phyloP scores from a whole-genome alignment of 495 filamentous ascomycete species.

The Aspergillus steynii region DNA sequence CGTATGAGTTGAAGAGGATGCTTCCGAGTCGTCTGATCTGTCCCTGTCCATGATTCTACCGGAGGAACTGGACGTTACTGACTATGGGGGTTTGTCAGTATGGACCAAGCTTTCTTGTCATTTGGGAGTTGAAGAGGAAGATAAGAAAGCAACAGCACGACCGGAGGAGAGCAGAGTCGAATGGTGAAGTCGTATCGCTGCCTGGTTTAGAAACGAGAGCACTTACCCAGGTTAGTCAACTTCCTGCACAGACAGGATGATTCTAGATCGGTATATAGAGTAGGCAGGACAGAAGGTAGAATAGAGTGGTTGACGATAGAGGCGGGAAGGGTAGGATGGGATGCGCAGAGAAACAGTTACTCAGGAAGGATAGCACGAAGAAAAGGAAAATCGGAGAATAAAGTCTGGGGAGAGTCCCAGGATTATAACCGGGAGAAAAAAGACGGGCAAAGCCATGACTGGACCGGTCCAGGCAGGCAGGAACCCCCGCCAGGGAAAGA shows the following conservation, averaged over 20 bases:
- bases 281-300: neutral
- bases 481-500: constrained; percentile 14
- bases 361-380: constrained; percentile 13
- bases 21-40: constrained; percentile 34
- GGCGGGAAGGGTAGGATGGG: neutral
- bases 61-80: constrained; percentile 21
- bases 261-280: constrained; percentile 7
- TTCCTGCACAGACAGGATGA: neutral
- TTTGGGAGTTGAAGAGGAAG: neutral
- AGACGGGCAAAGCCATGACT: constrained; percentile 17
- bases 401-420: neutral
- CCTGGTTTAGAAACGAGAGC: neutral
- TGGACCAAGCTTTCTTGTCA: neutral
- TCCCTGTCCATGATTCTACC: constrained; percentile 28
- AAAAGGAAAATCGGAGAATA: constrained; percentile 8
- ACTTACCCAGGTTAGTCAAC: neutral
- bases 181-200: neutral
- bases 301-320: constrained; percentile 11
- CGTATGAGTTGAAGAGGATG: constrained; percentile 38
- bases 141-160: neutral
- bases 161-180: too few species aligned
- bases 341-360: constrained; percentile 13
- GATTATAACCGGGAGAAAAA: neutral
- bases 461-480: constrained; percentile 15
- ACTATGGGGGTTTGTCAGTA: neutral